A percentile compares a stretch with the other conserved stretches of the same genome.
Conservation (phyloP, 2,329 filamentous ascomycete species). For the Aspergillus alliaceus region DNA sequence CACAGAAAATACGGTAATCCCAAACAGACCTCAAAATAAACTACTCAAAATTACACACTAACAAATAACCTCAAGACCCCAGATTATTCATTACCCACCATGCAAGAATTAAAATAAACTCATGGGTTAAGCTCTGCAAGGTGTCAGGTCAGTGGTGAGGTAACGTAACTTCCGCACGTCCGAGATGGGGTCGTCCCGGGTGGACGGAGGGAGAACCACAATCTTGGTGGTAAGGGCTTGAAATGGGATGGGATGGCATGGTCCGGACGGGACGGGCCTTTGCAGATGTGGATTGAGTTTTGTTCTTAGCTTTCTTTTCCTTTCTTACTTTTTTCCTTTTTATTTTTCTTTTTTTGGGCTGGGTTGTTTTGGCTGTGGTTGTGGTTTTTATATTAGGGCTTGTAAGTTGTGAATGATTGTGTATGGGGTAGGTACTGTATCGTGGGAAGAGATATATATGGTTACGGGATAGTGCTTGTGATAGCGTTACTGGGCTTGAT, state of each 20-base stretch:
- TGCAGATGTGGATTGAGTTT: background rate
- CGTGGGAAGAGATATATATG: background rate
- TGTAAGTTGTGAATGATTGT: background rate
- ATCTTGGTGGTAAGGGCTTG: background rate
- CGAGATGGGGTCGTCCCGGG: conserved; percentile 12
- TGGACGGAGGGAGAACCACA: conserved; percentile 2
- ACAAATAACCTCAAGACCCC: conserved; percentile 8
- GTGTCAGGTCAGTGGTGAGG: background rate
- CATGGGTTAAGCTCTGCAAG: conserved; percentile 5
- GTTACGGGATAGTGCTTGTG: background rate
- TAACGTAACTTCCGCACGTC: conserved; percentile 23
- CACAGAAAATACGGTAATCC: background rate
- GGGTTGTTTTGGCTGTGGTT: background rate
- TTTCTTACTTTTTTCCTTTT: background rate
- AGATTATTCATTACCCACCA: conserved; percentile 6
- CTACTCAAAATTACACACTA: conserved; percentile 11
- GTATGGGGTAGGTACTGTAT: background rate
- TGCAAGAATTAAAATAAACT: conserved; percentile 1
- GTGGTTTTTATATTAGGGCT: background rate
- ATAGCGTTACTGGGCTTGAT: background rate
- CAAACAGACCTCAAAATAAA: conserved; percentile 19
- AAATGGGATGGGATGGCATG: no score
- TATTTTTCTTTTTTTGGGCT: background rate
- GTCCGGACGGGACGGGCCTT: conserved; percentile 10
- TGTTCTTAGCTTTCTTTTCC: background rate